Evolutionary conservation across 345 rosid genomes (phyloP).

Genomic region (Abelmoschus esculentus): DNA sequence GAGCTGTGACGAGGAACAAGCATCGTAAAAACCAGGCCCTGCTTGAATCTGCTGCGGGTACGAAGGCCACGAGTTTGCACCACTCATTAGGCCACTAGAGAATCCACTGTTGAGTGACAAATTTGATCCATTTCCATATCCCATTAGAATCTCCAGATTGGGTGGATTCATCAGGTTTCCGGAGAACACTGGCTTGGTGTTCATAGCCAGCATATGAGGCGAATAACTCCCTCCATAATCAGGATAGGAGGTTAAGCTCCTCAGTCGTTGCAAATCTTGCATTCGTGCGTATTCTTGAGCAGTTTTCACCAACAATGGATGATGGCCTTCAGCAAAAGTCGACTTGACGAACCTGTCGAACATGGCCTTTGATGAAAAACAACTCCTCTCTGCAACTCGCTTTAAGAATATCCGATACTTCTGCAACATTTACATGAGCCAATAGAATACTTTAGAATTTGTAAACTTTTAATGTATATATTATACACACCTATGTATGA

Average conservation of each 20-base stretch:
- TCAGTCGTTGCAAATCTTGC: background rate
- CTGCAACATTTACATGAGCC: constrained; percentile 20
- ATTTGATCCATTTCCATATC: background rate
- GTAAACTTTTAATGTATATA: too few species aligned
- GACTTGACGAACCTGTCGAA: constrained; percentile 22
- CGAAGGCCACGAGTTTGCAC: background rate
- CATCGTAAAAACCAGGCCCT: background rate
- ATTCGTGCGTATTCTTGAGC: constrained; percentile 5
- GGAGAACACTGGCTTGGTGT: background rate
- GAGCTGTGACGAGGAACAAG: background rate
- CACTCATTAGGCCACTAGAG: background rate
- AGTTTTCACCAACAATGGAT: constrained; percentile 18
- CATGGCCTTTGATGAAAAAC: background rate
- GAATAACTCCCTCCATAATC: constrained; percentile 1
- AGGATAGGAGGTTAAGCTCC: background rate
- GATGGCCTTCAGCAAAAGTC: constrained; percentile 22
- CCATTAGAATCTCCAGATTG: background rate
- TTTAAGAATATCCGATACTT: constrained; percentile 62
- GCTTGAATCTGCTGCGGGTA: constrained; percentile 3
- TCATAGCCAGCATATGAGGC: background rate
- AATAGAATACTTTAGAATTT: too few species aligned
- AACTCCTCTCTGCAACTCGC: constrained; percentile 29
- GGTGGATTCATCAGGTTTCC: background rate
- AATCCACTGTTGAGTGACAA: background rate
- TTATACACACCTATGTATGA: background rate